Evolutionary conservation across 306 rosid genomes (phyloP).

Genomic region (Carpinus viminea): DNA sequence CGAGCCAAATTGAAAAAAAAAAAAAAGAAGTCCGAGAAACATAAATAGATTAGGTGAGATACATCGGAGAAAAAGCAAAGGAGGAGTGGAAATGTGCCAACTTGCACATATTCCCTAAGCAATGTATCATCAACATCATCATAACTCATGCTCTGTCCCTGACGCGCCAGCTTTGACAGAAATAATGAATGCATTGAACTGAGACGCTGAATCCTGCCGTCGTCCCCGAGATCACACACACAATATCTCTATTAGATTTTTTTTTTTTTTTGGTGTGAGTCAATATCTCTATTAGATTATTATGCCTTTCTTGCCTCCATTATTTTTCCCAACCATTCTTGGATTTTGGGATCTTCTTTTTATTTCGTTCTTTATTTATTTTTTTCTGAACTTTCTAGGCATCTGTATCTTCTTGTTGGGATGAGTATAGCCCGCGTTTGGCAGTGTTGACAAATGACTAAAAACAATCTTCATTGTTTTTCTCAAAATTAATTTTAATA

Average conservation of each 20-base stretch:
- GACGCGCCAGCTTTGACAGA: conserved; percentile 22
- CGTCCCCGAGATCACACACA: conserved; percentile 16
- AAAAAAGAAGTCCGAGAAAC: no score
- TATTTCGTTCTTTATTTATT: not conserved
- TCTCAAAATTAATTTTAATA: no score
- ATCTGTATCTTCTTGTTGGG: not conserved
- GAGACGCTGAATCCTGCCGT: conserved; percentile 15
- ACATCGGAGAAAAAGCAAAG: not conserved
- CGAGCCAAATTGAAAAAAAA: no score
- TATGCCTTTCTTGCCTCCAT: conserved; percentile 18
- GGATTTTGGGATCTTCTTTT: conserved; percentile 41
- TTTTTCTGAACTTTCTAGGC: not conserved
- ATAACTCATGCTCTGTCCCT: conserved; percentile 15
- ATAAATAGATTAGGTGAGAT: not conserved
- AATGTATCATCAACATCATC: not conserved
- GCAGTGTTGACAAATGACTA: no score
- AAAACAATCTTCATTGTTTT: no score
- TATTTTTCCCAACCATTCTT: conserved; percentile 24
- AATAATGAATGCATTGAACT: conserved; percentile 29
- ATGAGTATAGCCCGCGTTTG: no score
- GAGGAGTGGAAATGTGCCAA: not conserved
- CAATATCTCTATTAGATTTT: not conserved
- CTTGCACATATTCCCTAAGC: not conserved
- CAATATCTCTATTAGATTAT: no score
- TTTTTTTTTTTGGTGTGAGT: no score